Evolutionary conservation across 1,284 basidiomycete genomes (phyloP).

Genomic region (Rhodotorula sp.): DNA sequence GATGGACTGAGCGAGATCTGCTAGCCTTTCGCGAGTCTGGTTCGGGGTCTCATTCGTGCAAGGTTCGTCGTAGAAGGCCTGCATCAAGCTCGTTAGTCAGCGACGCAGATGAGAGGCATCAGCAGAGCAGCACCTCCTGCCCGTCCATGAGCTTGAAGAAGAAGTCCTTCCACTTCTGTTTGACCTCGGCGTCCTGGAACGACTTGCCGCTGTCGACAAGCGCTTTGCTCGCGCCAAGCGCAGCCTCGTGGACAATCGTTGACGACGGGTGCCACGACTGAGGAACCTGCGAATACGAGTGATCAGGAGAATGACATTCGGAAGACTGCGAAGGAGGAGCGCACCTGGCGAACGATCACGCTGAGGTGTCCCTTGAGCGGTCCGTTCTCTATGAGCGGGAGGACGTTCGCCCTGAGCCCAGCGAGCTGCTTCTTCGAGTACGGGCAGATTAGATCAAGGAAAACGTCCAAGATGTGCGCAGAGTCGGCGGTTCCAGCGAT

Average conservation of each 20-base stretch:
- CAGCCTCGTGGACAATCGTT: slow-evolving; percentile 50
- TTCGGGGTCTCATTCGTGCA: slow-evolving; percentile 47
- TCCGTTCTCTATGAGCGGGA: slow-evolving; percentile 47
- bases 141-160: slow-evolving; percentile 49
- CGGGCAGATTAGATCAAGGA: slow-evolving; percentile 29
- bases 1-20: slow-evolving; percentile 45
- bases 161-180: slow-evolving; percentile 46
- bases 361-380: slow-evolving; percentile 44
- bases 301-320: no score
- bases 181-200: slow-evolving; percentile 27
- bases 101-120: background rate
- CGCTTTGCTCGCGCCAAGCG: slow-evolving; percentile 47
- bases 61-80: slow-evolving; percentile 50
- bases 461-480: slow-evolving; percentile 69
- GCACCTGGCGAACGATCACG: slow-evolving; percentile 47
- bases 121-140: slow-evolving; percentile 18
- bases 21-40: slow-evolving; percentile 48
- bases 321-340: background rate
- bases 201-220: slow-evolving; percentile 46
- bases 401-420: slow-evolving; percentile 47
- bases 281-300: slow-evolving; percentile 16
- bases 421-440: slow-evolving; percentile 50
- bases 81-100: slow-evolving; percentile 8
- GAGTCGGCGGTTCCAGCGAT: slow-evolving; percentile 64
- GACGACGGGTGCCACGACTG: slow-evolving; percentile 43